Percentiles rank a stretch among this genome's conserved stretches.
Evolutionary conservation across 116 monocot genomes (phyloP).

Genomic region (Trichopus zeylanicus): DNA sequence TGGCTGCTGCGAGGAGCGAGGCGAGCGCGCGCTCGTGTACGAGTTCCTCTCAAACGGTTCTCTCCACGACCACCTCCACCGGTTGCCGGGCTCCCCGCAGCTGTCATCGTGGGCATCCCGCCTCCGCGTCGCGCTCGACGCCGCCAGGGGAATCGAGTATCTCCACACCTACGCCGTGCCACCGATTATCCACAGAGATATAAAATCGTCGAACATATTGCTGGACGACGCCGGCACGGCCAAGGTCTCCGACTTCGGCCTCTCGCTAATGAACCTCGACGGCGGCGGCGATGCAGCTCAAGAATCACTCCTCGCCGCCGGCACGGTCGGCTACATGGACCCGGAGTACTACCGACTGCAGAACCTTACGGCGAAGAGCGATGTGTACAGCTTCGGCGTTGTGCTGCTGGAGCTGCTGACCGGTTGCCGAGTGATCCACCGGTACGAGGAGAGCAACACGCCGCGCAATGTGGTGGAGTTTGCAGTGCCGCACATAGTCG

Average conservation of each 20-base stretch:
- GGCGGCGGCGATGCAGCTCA: conserved; percentile 10
- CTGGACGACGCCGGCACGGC: conserved; percentile 59
- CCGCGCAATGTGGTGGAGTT: conserved; percentile 63
- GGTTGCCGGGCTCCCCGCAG: conserved; percentile 8
- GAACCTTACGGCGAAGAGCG: conserved; percentile 68
- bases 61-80: conserved; percentile 63
- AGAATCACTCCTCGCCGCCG: conserved; percentile 27
- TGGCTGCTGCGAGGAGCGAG: conserved; percentile 40
- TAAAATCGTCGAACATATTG: conserved; percentile 84
- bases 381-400: conserved; percentile 87
- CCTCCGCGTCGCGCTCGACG: conserved; percentile 53
- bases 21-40: conserved; percentile 60
- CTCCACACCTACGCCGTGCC: conserved; percentile 77
- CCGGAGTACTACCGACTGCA: conserved; percentile 81
- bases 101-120: conserved; percentile 43
- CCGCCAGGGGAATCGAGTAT: conserved; percentile 74
- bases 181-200: conserved; percentile 76
- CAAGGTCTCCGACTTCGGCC: conserved; percentile 77
- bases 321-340: conserved; percentile 88
- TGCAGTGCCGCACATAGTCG: conserved; percentile 44
- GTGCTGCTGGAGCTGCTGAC: conserved; percentile 70
- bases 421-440: conserved; percentile 49
- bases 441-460: conserved; percentile 31
- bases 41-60: conserved; percentile 66
- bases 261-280: conserved; percentile 30